Percentiles rank a stretch among this genome's conserved stretches.
Conservation (phyloP, 768 basidiomycete species). For the Suillus alpinus region DNA sequence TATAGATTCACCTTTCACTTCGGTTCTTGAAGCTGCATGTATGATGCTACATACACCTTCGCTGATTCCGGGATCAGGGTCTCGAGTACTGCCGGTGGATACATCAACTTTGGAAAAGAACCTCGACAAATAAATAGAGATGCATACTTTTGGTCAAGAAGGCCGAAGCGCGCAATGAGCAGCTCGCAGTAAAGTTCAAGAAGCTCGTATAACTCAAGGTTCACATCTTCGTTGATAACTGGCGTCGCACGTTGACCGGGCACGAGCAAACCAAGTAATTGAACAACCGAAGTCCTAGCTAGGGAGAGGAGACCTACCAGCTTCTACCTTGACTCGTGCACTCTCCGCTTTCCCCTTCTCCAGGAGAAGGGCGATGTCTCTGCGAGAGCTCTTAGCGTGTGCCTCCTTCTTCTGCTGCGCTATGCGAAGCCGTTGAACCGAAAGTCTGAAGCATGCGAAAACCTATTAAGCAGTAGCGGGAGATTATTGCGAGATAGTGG, state of each 20-base stretch:
- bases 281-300: slow-evolving; percentile 19
- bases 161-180: slow-evolving; percentile 86
- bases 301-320: slow-evolving; percentile 46
- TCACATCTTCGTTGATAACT: slow-evolving; percentile 85
- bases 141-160: slow-evolving; percentile 84
- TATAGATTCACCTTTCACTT: slow-evolving; percentile 66
- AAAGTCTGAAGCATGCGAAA: slow-evolving; percentile 48
- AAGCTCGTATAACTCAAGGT: slow-evolving; percentile 86
- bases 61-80: slow-evolving; percentile 81
- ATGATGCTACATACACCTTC: slow-evolving; percentile 91
- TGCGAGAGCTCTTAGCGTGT: slow-evolving; percentile 66
- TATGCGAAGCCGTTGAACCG: slow-evolving; percentile 81
- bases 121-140: slow-evolving; percentile 1
- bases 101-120: slow-evolving; percentile 7
- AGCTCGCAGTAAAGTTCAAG: slow-evolving; percentile 94
- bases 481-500: slow-evolving; percentile 7
- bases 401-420: slow-evolving; percentile 93
- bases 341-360: slow-evolving; percentile 83
- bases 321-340: slow-evolving; percentile 82
- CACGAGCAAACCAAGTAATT: slow-evolving; percentile 6
- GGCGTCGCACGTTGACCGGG: not conserved
- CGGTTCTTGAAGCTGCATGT: slow-evolving; percentile 87
- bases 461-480: not conserved
- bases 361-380: slow-evolving; percentile 79
- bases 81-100: slow-evolving; percentile 51